A percentile compares a stretch with the other conserved stretches of the same genome.
phyloP scores from a whole-genome alignment of 2,329 filamentous ascomycete genomes.

The Coleophoma cylindrospora region DNA sequence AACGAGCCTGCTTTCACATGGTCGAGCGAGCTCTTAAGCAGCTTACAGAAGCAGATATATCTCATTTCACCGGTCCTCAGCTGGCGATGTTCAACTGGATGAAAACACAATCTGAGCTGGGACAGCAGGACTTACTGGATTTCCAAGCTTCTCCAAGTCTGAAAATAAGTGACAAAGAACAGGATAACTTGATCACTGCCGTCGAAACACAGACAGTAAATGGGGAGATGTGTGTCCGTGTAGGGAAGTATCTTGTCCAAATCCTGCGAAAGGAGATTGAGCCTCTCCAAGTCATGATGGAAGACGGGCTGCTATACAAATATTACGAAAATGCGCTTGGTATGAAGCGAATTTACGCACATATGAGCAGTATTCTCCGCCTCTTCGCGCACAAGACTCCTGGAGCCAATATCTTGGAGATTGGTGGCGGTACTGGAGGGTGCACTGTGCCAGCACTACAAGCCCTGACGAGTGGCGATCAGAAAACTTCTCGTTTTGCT shows the following conservation, averaged over 20 bases:
- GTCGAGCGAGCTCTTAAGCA: neutral
- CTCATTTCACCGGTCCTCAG: neutral
- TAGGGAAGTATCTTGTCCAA: conserved; percentile 25
- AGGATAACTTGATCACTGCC: neutral
- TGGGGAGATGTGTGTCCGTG: conserved; percentile 24
- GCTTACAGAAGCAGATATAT: neutral
- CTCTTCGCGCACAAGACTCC: conserved; percentile 13
- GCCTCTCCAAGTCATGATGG: conserved; percentile 25
- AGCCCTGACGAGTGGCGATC: neutral
- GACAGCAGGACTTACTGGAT: conserved; percentile 16
- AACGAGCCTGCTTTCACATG: neutral
- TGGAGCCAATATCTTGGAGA: conserved; percentile 16
- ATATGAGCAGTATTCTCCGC: neutral
- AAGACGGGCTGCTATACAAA: neutral
- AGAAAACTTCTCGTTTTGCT: neutral
- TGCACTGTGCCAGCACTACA: conserved; percentile 6
- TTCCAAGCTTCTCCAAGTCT: conserved; percentile 4
- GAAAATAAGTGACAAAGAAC: neutral
- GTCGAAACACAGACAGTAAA: conserved; percentile 4
- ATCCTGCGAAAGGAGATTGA: conserved; percentile 24
- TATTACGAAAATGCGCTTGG: neutral
- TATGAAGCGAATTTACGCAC: neutral
- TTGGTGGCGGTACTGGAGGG: conserved; percentile 16
- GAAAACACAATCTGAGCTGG: neutral
- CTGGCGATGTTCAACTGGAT: neutral